A percentile compares a stretch with the other conserved stretches of the same genome.
Conservation (phyloP, 2,329 filamentous ascomycete genomes). For the Pestalotiopsis sp. region DNA sequence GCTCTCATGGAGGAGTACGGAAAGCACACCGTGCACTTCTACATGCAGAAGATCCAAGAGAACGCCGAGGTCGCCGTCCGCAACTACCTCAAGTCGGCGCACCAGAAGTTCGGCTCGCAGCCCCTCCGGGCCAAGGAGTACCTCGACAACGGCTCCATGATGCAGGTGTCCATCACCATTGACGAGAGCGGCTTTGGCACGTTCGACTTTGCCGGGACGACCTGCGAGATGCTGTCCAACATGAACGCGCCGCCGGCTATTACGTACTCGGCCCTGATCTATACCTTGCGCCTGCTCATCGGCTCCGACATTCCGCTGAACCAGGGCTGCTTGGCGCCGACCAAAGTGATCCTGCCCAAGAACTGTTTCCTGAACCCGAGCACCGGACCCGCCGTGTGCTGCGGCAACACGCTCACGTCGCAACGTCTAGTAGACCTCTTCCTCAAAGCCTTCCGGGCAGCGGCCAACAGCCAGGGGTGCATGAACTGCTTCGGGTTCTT, state of each 20-base stretch:
- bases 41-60: slow-evolving; percentile 42
- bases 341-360: slow-evolving; percentile 25
- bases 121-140: slow-evolving; percentile 70
- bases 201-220: slow-evolving; percentile 54
- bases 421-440: slow-evolving; percentile 23
- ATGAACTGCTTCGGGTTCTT: slow-evolving; percentile 81
- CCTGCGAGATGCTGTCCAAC: slow-evolving; percentile 48
- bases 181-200: slow-evolving; percentile 71
- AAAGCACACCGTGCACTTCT: slow-evolving; percentile 34
- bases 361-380: slow-evolving; percentile 36
- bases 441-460: slow-evolving; percentile 28
- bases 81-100: slow-evolving; percentile 16
- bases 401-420: slow-evolving; percentile 25
- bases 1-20: slow-evolving; percentile 36
- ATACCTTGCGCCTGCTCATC: slow-evolving; percentile 61
- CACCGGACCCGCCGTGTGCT: slow-evolving; percentile 21
- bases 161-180: slow-evolving; percentile 46
- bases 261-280: slow-evolving; percentile 33
- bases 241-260: slow-evolving; percentile 34
- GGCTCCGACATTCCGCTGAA: slow-evolving; percentile 75
- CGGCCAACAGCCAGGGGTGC: slow-evolving; percentile 74
- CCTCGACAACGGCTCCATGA: slow-evolving; percentile 64
- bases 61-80: slow-evolving; percentile 42
- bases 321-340: slow-evolving; percentile 64
- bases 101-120: slow-evolving; percentile 45